Percentiles rank a stretch among this genome's conserved stretches.
These are phyloP conservation scores for Curvularia spicifera DNA, from an alignment of 2,329 filamentous ascomycete genomes.

Conservation along the genomic window DNA sequence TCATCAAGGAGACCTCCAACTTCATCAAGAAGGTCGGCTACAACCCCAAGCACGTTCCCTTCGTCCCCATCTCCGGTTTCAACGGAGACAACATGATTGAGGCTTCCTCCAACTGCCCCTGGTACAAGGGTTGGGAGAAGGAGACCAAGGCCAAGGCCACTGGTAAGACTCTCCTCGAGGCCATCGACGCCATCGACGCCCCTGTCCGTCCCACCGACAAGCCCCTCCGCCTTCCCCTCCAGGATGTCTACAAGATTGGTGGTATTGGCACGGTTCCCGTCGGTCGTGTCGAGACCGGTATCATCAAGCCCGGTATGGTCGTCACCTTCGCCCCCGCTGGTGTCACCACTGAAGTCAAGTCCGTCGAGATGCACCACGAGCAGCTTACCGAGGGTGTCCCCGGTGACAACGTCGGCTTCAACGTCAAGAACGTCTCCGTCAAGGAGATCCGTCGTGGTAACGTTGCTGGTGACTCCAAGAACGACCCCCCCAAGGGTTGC, in stretches of 20 bases:
- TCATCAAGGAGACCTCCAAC: conserved; percentile 99
- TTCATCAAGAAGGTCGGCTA: conserved; percentile 99
- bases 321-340: conserved; percentile 98
- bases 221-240: conserved; percentile 99
- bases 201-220: conserved; percentile 96
- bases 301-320: conserved; percentile 88
- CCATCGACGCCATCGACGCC: conserved; percentile 94
- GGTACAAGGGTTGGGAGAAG: conserved; percentile 99
- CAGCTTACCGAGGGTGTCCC: conserved; percentile 93
- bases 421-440: conserved; percentile 99
- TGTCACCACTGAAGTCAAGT: conserved; percentile 99
- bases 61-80: conserved; percentile 99
- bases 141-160: conserved; percentile 88
- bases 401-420: conserved; percentile 99
- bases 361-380: conserved; percentile 99
- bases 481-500: conserved; percentile 88
- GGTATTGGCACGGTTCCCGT: conserved; percentile 99
- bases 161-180: conserved; percentile 98
- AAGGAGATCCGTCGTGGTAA: conserved; percentile 99
- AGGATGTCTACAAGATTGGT: conserved; percentile 99
- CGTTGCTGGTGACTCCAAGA: conserved; percentile 99
- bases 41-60: conserved; percentile 98
- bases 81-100: conserved; percentile 99
- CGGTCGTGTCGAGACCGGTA: conserved; percentile 99
- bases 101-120: conserved; percentile 89